These are phyloP conservation scores for Nitzschia sp. DNA, from an alignment of 108 stramenopile genomes.

Conservation along the genomic window DNA sequence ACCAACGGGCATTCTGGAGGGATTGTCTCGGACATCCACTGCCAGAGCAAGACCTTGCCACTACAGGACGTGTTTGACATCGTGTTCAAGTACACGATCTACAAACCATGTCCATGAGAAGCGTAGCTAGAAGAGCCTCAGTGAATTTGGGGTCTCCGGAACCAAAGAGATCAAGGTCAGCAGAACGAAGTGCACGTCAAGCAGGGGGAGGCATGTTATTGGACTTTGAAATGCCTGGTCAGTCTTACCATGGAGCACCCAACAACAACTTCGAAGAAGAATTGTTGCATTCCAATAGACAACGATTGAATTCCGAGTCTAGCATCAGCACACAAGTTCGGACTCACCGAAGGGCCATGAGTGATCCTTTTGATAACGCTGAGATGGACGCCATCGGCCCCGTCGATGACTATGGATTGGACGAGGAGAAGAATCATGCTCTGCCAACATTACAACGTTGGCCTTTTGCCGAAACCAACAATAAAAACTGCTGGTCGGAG, in stretches of 20 bases:
- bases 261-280: not conserved
- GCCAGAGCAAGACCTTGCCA: not conserved
- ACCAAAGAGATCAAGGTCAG: conserved; percentile 34
- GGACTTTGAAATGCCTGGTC: not conserved
- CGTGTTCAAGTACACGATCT: not conserved
- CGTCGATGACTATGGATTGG: conserved; percentile 2
- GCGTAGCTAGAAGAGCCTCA: conserved; percentile 8
- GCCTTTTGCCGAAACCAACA: conserved; percentile 44
- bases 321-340: conserved; percentile 15
- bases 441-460: conserved; percentile 45
- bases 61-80: not conserved
- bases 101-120: conserved; percentile 9
- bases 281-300: not conserved
- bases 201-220: not conserved
- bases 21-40: not conserved
- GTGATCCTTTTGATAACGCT: conserved; percentile 48
- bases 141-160: conserved; percentile 19
- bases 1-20: too few relatives aligned
- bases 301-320: conserved; percentile 9
- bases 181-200: conserved; percentile 19
- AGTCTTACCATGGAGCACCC: conserved; percentile 4
- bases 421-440: conserved; percentile 12
- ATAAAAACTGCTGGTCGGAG: conserved; percentile 77
- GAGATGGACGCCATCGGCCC: conserved; percentile 22
- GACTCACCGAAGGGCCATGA: conserved; percentile 35